phyloP scores from a whole-genome alignment of 2,329 filamentous ascomycete genomes.

The Gyromitra esculenta region DNA sequence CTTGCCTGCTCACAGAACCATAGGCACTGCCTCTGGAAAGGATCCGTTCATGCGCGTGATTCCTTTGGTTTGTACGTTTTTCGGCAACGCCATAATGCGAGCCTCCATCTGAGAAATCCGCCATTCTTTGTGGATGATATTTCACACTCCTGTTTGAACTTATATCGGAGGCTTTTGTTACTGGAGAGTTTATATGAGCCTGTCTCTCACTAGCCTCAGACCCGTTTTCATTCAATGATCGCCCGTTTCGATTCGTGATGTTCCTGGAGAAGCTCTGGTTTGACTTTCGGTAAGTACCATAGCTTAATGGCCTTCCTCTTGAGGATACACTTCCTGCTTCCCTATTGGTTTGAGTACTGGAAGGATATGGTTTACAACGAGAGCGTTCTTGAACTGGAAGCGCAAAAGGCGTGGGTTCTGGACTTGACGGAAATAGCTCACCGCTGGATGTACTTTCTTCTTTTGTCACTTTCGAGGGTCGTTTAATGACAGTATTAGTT shows the following conservation, averaged over 20 bases:
- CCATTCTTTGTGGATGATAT: not conserved
- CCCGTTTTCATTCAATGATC: not conserved
- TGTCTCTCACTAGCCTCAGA: slow-evolving; percentile 1
- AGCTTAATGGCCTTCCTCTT: not conserved
- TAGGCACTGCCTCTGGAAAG: not conserved
- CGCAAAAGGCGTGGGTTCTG: not conserved
- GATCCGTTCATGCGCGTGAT: not conserved
- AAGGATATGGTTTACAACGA: not conserved
- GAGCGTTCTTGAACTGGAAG: not conserved
- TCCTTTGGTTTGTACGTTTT: not conserved
- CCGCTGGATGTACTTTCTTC: not conserved
- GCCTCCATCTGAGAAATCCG: not conserved
- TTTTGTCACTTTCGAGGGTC: not conserved
- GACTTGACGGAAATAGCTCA: not conserved
- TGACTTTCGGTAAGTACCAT: not conserved
- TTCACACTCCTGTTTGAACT: not conserved
- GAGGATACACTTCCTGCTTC: not conserved
- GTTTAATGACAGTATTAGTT: not conserved
- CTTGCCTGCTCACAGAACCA: not conserved
- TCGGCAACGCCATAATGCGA: slow-evolving; percentile 1
- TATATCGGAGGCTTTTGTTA: not conserved
- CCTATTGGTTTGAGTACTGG: not conserved
- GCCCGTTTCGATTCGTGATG: slow-evolving; percentile 4
- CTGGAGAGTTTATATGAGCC: not conserved
- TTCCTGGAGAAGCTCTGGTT: slow-evolving; percentile 2